Evolutionary conservation across 495 filamentous ascomycete species (phyloP).

Genomic region (Aspergillus biplanus): DNA sequence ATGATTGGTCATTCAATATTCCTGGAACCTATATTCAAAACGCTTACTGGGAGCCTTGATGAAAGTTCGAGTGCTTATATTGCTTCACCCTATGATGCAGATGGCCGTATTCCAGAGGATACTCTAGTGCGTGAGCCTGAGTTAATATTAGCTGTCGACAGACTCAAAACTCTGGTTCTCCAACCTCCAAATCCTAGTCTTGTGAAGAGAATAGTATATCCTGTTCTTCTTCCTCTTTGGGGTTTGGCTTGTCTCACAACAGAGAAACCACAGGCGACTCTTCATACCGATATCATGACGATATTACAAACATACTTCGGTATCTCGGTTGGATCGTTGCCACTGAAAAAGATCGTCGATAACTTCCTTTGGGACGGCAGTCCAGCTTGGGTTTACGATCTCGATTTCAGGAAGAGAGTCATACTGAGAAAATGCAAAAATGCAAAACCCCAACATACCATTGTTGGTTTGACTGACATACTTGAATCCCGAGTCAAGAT

Average conservation of each 20-base stretch:
- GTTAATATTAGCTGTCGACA: constrained; percentile 50
- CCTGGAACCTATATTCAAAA: constrained; percentile 64
- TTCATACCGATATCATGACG: constrained; percentile 38
- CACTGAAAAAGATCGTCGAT: constrained; percentile 49
- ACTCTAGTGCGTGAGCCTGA: constrained; percentile 30
- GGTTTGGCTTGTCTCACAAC: constrained; percentile 60
- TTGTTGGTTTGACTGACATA: constrained; percentile 45
- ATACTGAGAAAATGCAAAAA: constrained; percentile 35
- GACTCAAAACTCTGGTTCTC: constrained; percentile 59
- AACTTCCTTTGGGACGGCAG: constrained; percentile 58
- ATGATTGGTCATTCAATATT: constrained; percentile 72
- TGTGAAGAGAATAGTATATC: constrained; percentile 68
- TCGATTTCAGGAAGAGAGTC: constrained; percentile 38
- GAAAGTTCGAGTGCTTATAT: constrained; percentile 33
- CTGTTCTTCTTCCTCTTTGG: constrained; percentile 71
- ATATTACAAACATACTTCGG: constrained; percentile 54
- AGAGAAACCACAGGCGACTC: constrained; percentile 30
- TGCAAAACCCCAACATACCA: constrained; percentile 25
- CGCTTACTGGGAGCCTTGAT: constrained; percentile 58
- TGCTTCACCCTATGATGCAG: background rate
- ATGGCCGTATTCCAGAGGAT: constrained; percentile 5
- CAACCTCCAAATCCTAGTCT: constrained; percentile 76
- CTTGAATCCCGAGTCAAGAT: constrained; percentile 47
- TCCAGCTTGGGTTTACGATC: constrained; percentile 49
- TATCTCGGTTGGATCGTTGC: constrained; percentile 46